phyloP scores from a whole-genome alignment of 2,329 filamentous ascomycete species.

The Botrytis byssoidea region DNA sequence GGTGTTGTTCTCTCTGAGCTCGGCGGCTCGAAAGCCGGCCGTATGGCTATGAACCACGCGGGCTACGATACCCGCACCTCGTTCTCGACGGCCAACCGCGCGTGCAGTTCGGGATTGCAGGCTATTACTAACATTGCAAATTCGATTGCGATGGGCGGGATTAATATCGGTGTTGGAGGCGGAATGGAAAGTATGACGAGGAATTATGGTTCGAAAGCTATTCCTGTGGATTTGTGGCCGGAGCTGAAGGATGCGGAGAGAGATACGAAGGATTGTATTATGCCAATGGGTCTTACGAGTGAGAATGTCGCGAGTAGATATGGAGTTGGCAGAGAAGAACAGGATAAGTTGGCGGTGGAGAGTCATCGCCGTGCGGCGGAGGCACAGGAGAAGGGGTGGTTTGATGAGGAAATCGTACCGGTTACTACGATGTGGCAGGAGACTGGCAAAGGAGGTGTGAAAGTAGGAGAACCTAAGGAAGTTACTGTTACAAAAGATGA shows the following conservation, averaged over 20 bases:
- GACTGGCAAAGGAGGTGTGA: conserved; percentile 58
- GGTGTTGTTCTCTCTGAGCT: conserved; percentile 90
- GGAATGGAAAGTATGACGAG: conserved; percentile 97
- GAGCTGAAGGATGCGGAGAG: conserved; percentile 63
- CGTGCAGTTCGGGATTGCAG: conserved; percentile 76
- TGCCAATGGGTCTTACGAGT: conserved; percentile 88
- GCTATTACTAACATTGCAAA: conserved; percentile 73
- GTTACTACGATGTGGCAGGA: conserved; percentile 70
- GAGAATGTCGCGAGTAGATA: conserved; percentile 86
- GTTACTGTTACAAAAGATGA: conserved; percentile 77
- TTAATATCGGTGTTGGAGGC: conserved; percentile 74
- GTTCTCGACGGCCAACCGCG: conserved; percentile 86
- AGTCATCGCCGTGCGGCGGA: conserved; percentile 71
- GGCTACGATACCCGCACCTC: conserved; percentile 70
- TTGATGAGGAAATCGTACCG: conserved; percentile 76
- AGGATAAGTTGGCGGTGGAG: conserved; percentile 77
- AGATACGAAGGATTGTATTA: conserved; percentile 81
- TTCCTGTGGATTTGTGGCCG: conserved; percentile 79
- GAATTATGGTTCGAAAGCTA: conserved; percentile 83
- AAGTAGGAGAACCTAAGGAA: conserved; percentile 54
- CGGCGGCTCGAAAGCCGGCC: conserved; percentile 83
- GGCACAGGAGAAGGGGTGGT: conserved; percentile 67
- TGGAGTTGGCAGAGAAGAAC: conserved; percentile 68
- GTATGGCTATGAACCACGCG: conserved; percentile 85
- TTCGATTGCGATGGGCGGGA: conserved; percentile 70